Evolutionary conservation across 768 basidiomycete genomes (phyloP), one percentile per base, ranked within the genome.

Genomic region (Xerocomus potaroensis): DNA sequence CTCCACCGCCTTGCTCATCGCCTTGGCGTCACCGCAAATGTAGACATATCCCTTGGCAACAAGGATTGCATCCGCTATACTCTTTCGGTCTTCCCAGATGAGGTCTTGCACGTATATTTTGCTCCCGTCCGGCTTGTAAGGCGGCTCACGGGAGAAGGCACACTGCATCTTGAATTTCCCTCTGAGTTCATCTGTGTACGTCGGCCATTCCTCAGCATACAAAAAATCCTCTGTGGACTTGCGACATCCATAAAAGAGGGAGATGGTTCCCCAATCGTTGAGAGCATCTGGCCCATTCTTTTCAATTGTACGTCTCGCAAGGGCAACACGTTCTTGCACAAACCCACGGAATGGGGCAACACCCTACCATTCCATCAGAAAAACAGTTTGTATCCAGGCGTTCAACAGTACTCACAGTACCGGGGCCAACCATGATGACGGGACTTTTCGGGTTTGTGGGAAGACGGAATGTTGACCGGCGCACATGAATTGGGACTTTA

Each of bases 61-160:
- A 53, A 96, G 74, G 56, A 99, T 91, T 15, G 88, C 84, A 46
- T 94, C 84, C 9, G 87, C 89, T 43, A 99, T 77, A 47, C 82
- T 77, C 65, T 83, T 83, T 46, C 83, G 76, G 63, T 91, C 82
- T 41, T 97, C 82, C 88, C 87, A 92, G 10, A 99, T 71, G 48
- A 97, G 73, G 68, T 99, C 92, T 70, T 99, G 96, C n/a, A 99
- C 96, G 70, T 99, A 99, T 61, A 95, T 90, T 76, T 98, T 99
- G 75, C 87, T 75, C 21, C 92, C 88, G 55, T 93, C 91, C 5
- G 88, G 79, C 67, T 87, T 90, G 73, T 79, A 89, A n/a, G 81
- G 82, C 47, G 74, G 72, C 57, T 94, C 85, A 42, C 92, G 87
- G 33, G 94, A 97, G 75, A 97, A 91, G 5, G 96, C 91, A 53